phyloP scores from a whole-genome alignment of 768 basidiomycete genomes.

The Suillus lakei region DNA sequence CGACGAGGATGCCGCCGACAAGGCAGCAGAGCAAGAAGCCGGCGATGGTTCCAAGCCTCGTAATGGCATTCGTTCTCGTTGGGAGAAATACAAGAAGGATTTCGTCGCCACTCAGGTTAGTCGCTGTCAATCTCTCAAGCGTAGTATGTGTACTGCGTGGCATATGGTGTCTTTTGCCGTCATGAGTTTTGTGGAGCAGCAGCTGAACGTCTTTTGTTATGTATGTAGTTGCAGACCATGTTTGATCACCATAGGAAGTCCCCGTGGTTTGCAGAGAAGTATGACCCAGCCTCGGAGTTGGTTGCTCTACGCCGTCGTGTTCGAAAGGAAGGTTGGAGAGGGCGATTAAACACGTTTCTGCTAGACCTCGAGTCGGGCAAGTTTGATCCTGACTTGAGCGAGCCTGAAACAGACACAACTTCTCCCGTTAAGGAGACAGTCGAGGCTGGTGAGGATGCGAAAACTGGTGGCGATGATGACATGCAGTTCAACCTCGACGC shows the following conservation, averaged over 20 bases:
- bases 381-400: conserved; percentile 78
- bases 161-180: conserved; percentile 24
- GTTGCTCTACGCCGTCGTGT: conserved; percentile 75
- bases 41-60: conserved; percentile 83
- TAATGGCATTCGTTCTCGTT: conserved; percentile 80
- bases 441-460: conserved; percentile 55
- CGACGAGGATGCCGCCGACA: conserved; percentile 85
- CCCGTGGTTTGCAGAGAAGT: conserved; percentile 98
- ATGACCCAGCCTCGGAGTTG: conserved; percentile 78
- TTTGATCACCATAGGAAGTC: conserved; percentile 94
- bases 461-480: conserved; percentile 65
- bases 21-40: conserved; percentile 82
- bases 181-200: conserved; percentile 12
- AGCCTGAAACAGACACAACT: conserved; percentile 56
- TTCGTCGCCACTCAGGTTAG: conserved; percentile 88
- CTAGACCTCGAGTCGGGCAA: conserved; percentile 84
- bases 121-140: conserved; percentile 25
- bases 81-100: conserved; percentile 95
- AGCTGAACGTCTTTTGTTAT: conserved; percentile 36
- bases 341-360: conserved; percentile 72
- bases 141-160: conserved; percentile 21
- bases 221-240: conserved; percentile 88
- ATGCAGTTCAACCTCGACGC: conserved; percentile 74
- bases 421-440: conserved; percentile 59
- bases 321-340: conserved; percentile 85